These are phyloP conservation scores for Lichina pygmaea DNA, from an alignment of 495 filamentous ascomycete species.

Conservation along the genomic window DNA sequence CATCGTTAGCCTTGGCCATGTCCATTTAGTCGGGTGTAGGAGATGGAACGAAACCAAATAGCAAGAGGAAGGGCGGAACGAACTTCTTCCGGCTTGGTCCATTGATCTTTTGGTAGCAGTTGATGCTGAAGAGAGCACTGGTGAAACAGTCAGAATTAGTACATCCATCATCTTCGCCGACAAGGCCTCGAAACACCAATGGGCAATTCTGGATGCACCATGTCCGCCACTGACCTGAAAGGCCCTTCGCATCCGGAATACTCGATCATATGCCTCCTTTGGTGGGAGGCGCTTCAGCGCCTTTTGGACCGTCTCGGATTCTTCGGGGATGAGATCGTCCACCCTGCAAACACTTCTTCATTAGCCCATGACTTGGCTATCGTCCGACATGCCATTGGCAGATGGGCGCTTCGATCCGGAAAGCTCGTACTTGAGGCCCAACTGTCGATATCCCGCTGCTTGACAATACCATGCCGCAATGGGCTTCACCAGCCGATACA, in stretches of 20 bases:
- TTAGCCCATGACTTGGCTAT: background rate
- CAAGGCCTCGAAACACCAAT: background rate
- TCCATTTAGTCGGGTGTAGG: background rate
- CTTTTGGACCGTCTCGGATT: conserved; percentile 56
- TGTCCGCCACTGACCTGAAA: conserved; percentile 37
- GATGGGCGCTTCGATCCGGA: background rate
- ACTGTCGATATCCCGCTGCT: conserved; percentile 70
- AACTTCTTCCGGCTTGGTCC: conserved; percentile 53
- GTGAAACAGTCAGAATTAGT: conserved; percentile 5
- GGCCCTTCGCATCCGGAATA: conserved; percentile 85
- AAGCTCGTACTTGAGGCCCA: conserved; percentile 55
- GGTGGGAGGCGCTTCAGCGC: conserved; percentile 74
- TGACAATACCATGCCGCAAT: conserved; percentile 63
- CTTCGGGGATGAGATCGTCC: conserved; percentile 85
- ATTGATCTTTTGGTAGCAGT: conserved; percentile 55
- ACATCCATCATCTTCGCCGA: conserved; percentile 7
- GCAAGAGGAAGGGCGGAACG: conserved; percentile 6
- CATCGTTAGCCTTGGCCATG: background rate
- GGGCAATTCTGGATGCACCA: background rate
- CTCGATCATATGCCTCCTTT: conserved; percentile 83
- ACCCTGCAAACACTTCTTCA: conserved; percentile 21
- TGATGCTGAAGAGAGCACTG: conserved; percentile 66
- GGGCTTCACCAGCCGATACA: conserved; percentile 47
- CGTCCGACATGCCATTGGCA: background rate
- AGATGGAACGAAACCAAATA: background rate